Evolutionary conservation across 352 stramenopile genomes (phyloP), one percentile per base, ranked within the genome.

Genomic region (Globisporangium nunn): DNA sequence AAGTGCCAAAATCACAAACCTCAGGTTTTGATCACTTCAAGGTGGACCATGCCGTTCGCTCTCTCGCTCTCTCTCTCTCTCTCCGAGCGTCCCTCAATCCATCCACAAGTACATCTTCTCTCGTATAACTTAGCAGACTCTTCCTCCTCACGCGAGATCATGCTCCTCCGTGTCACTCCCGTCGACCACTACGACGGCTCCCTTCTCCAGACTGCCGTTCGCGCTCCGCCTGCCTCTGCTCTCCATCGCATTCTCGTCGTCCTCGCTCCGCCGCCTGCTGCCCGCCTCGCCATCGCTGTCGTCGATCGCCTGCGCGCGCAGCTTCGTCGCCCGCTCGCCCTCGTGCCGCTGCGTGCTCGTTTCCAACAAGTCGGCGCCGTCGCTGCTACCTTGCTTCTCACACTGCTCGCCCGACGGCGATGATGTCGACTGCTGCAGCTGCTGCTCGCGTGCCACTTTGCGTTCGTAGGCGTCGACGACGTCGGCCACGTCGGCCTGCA

Each of bases 401-500:
- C 12, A 5, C 35, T 40, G 35, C 35, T 40, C 35, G 35, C 10
- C 14, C 35, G 35, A 14, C 35, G 43, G 29, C 17, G 28, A 7
- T n/a, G 8, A 30, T 54, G 23, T 23, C 23, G 23, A 23, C 23
- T 15, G 23, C 30, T n/a, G 31, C 6, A 1, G 33, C 14, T 56
- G 46, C 12, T 62, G 45, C 30, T 44, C 17, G 14, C 37, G 33
- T n/a, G 54, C 56, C 2, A 47, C 14, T 23, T 61, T 48, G 30
- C 43, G 53, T 58, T 89, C 76, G 43, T 91, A 91, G 7, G 76
- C 67, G 7, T 81, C 51, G 5, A 88, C 76, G 31, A 88, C 66
- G 1, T 73, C 65, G 3, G 70, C 63, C 0, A 88, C 76, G 52
- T 91, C 72, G 7, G 44, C 48, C 23, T 75, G 73, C 17, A 88